Evolutionary conservation across 2,329 filamentous ascomycete species (phyloP), one percentile per base, ranked within the genome.

Genomic region (Botryosphaeria dothidea): DNA sequence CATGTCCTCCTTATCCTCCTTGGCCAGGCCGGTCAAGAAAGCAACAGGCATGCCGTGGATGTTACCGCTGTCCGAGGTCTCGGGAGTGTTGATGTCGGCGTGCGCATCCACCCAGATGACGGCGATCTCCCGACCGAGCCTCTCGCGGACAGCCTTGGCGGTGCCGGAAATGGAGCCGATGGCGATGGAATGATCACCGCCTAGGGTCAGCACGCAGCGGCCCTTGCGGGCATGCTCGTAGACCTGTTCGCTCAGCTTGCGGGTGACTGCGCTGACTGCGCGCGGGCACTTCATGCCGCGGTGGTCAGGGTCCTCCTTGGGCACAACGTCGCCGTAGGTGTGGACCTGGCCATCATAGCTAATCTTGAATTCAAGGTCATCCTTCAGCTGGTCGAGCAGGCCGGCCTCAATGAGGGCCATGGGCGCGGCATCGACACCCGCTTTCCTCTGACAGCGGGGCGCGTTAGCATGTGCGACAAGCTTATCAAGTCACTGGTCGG

Each of bases 21-120:
- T 88, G 51, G 93, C 92, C 65, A 99, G 82, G 0, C 95, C 92
- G 0, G 93, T 93, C 70, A 97, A 79, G 80, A 98, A 99, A 3
- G 92, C 88, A 41, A 98, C 91, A 2, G 95, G 95, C 95, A 99
- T 99, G 71, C 95, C 95, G 81, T 99, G 95, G 68, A 99, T 91
- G 80, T 98, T 98, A 36, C 95, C 95, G 70, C 91, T 95, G 46
- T 86, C 91, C 69, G 90, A 94, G 54, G 88, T 90, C 85, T 98
- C 93, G 62, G 94, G 95, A 1, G 92, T 93, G 82, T 99, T 99
- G 83, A 99, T 97, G 79, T 99, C 95, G 63, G 94, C 90, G 79
- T 99, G 95, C 27, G 95, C 95, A 79, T 99, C 95, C 34, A 99
- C 95, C 95, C 95, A 99, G 77, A 99, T 96, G 65, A 99, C 92